Conservation (phyloP, 2,329 filamentous ascomycete genomes). For the Aspergillus novofumigatus region DNA sequence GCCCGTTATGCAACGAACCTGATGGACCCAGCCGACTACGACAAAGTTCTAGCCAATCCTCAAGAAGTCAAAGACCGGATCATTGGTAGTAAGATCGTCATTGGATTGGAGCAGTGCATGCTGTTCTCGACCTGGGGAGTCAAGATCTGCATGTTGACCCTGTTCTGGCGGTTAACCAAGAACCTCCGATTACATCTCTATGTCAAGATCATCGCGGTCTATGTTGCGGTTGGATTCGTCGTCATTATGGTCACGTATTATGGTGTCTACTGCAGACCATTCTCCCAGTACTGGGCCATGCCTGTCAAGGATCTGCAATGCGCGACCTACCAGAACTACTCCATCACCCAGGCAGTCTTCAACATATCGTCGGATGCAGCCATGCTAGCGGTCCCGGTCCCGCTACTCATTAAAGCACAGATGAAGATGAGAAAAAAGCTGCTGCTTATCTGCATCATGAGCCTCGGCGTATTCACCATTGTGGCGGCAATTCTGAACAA, state of each 20-base stretch:
- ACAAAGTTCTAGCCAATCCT: constrained; percentile 28
- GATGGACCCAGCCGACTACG: constrained; percentile 33
- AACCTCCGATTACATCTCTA: constrained; percentile 32
- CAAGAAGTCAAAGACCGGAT: constrained; percentile 42
- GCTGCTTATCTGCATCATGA: constrained; percentile 33
- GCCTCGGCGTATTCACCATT: constrained; percentile 39
- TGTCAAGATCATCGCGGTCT: constrained; percentile 40
- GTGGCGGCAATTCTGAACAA: constrained; percentile 48
- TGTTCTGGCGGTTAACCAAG: constrained; percentile 46
- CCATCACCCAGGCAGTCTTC: constrained; percentile 43
- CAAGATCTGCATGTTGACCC: constrained; percentile 49
- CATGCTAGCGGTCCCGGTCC: constrained; percentile 38
- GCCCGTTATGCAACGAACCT: constrained; percentile 36
- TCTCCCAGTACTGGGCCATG: constrained; percentile 49
- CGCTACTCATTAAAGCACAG: constrained; percentile 33
- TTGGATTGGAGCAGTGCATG: constrained; percentile 49
- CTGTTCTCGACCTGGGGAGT: constrained; percentile 47
- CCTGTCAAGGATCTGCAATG: constrained; percentile 39
- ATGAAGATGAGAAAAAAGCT: constrained; percentile 33
- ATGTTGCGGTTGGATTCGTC: constrained; percentile 43
- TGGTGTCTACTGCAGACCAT: constrained; percentile 48
- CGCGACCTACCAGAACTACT: constrained; percentile 39
- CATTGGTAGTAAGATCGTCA: constrained; percentile 47
- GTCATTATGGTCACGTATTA: constrained; percentile 49
- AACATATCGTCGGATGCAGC: constrained; percentile 40